Evolutionary conservation across 2,329 filamentous ascomycete genomes (phyloP), one percentile per base, ranked within the genome.

Genomic region (Aspergillus sp.): DNA sequence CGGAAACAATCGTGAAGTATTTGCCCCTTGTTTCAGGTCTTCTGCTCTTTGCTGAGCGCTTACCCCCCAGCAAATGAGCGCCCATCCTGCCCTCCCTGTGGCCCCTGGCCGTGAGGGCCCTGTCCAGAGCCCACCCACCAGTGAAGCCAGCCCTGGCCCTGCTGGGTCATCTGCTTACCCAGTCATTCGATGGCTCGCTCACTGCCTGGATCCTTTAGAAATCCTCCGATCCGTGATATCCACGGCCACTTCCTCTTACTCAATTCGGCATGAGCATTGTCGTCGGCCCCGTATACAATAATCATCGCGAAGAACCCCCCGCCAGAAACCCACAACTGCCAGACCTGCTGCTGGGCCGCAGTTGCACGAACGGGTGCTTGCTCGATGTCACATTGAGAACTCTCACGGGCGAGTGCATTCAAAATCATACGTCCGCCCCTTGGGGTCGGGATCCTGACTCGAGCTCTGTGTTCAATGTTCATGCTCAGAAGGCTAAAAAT

Each of bases 1-100:
- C 64, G 67, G 65, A 54, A 54, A 69, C 63, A 65, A 64, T 61
- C 56, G 56, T 72, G 68, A 73, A 72, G 69, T 70, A 72, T 66
- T 67, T 63, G 65, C 69, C 62, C 64, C 61, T 65, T 62, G 70
- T 73, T 73, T 73, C 70, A 72, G 63, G 62, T 24, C 60, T 47
- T 34, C 70, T 71, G 64, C 63, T 24, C 60, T 47, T 34, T 37
- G 56, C 64, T 68, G 65, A 68, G 70, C 70, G 70, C 69, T 69
- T 71, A 72, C 64, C 50, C 61, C 61, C 61, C 59, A 63, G 56
- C 64, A 65, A 71, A 65, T 66, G 51, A 63, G 56, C 47, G 45
- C 47, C 55, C 33, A 46, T 13, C 47, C 41, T 48, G 49, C 52
- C 56, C 54, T 51, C 54, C 24, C 24, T 12, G 24, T 22, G 49